Evolutionary conservation across 1,284 basidiomycete genomes (phyloP).

Genomic region (Ceratobasidium sp.): DNA sequence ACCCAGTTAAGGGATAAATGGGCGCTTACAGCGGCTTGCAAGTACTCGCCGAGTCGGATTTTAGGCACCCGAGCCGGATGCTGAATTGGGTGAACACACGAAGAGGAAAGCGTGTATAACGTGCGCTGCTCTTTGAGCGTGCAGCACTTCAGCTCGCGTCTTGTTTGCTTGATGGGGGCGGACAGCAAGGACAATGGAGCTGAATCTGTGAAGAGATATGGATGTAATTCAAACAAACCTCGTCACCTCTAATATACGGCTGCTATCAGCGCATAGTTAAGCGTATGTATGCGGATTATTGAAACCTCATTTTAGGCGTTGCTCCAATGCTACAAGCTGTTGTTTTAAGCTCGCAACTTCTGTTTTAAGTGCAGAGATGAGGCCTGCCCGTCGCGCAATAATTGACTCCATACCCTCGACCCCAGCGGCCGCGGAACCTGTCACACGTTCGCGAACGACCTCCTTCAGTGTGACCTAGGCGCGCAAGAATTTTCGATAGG

Average conservation of each 20-base stretch:
- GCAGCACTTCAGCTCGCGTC: not conserved
- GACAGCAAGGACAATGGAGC: not conserved
- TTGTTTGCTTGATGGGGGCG: not conserved
- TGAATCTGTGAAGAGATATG: not conserved
- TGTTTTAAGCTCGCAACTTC: slow-evolving; percentile 6
- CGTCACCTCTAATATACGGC: not conserved
- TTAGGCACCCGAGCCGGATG: too few species aligned
- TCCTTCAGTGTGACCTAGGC: slow-evolving; percentile 4
- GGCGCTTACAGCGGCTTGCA: too few species aligned
- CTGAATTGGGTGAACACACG: too few species aligned
- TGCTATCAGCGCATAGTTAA: not conserved
- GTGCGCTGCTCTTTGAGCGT: too few species aligned
- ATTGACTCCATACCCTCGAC: slow-evolving; percentile 28
- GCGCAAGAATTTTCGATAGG: not conserved
- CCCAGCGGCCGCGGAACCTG: slow-evolving; percentile 14
- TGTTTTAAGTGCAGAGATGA: slow-evolving; percentile 6
- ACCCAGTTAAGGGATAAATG: not conserved
- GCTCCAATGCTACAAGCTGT: slow-evolving; percentile 21
- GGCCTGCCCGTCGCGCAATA: slow-evolving; percentile 8
- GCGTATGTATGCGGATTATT: not conserved
- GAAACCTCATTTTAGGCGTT: slow-evolving; percentile 19
- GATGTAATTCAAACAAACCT: not conserved
- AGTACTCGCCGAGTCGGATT: too few species aligned
- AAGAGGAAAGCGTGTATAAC: too few species aligned
- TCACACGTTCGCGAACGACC: slow-evolving; percentile 23